Conservation (phyloP, 169 alveolate species). For the Plasmodium vivax region DNA sequence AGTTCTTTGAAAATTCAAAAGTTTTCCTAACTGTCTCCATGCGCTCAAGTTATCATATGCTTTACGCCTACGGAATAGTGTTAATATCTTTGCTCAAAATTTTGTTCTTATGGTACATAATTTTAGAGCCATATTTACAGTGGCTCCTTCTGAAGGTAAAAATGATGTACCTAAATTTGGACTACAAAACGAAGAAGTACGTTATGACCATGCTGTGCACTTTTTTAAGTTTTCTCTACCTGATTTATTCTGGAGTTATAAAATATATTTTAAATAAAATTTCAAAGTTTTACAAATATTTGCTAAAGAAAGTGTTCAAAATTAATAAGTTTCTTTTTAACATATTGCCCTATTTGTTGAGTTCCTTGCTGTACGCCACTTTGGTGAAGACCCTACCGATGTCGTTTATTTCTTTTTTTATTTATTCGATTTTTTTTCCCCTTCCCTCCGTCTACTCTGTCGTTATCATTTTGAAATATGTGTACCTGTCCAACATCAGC, state of each 20-base stretch:
- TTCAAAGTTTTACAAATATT: conserved; percentile 21
- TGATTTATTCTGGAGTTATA: conserved; percentile 14
- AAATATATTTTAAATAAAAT: conserved; percentile 41
- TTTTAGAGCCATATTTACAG: conserved; percentile 46
- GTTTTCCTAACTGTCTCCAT: not conserved
- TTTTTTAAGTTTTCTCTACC: conserved; percentile 4
- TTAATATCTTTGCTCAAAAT: conserved; percentile 49
- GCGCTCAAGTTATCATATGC: conserved; percentile 20
- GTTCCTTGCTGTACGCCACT: conserved; percentile 19
- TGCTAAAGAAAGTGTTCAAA: conserved; percentile 26
- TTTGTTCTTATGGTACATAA: conserved; percentile 46
- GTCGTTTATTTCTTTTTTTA: conserved; percentile 29
- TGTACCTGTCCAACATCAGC: conserved; percentile 17
- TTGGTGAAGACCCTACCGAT: conserved; percentile 44
- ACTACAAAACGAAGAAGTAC: conserved; percentile 32
- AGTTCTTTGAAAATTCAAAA: conserved; percentile 48
- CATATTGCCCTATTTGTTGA: conserved; percentile 53
- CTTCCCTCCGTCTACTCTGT: conserved; percentile 57
- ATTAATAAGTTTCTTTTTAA: conserved; percentile 30
- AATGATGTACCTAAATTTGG: conserved; percentile 18
- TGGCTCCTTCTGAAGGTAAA: conserved; percentile 35
- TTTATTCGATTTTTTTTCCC: conserved; percentile 47
- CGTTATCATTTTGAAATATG: conserved; percentile 39
- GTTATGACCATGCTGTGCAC: not conserved
- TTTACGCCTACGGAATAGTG: conserved; percentile 53